Evolutionary conservation across 2,329 filamentous ascomycete genomes (phyloP), one percentile per base, ranked within the genome.

Genomic region (Aspergillus sp.): DNA sequence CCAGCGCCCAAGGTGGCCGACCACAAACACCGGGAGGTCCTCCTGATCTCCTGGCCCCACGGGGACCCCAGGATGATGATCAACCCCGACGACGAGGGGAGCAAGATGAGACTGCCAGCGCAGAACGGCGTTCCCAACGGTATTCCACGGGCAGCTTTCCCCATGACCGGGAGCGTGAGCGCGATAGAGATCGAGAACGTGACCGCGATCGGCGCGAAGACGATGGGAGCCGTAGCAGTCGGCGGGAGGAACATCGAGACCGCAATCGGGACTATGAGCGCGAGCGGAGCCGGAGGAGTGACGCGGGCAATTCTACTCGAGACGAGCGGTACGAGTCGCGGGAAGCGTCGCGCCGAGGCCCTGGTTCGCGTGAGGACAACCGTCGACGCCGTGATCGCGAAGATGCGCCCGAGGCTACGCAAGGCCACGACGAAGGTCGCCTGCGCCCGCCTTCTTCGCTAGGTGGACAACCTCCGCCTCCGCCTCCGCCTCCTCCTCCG

Each of bases 231-330:
- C 62, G 62, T 25, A 64, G 60, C 42, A 63, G 53, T 42, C 68
- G 70, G 50, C 70, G 70, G 32, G 72, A 74, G 45, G 70, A 74
- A 3, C 59, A 65, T 29, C 66, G 70, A 40, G 71, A 72, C 21
- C 70, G 71, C 17, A 57, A 58, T 32, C 63, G 62, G 38, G 64
- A 67, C 38, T 59, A 58, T 41, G 66, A 69, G 41, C 67, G 69
- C 32, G 71, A 73, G 40, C 68, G 67, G 32, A 67, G 58, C 43
- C 71, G 71, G 19, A 59, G 70, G 43, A 67, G 65, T 40, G 68
- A 70, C 52, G 61, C 56, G 23, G 62, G 60, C 9, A 54, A 50
- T 13, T 53, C 54, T 38, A 50, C 58, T 41, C 61, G 62, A 25
- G 62, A 63, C 25, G 61, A 65, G 45, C 58, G 60, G 10, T 58